Base-by-base conservation (phyloP, 1,284 basidiomycete genomes). In the Ustanciosporium gigantosporum region DNA sequence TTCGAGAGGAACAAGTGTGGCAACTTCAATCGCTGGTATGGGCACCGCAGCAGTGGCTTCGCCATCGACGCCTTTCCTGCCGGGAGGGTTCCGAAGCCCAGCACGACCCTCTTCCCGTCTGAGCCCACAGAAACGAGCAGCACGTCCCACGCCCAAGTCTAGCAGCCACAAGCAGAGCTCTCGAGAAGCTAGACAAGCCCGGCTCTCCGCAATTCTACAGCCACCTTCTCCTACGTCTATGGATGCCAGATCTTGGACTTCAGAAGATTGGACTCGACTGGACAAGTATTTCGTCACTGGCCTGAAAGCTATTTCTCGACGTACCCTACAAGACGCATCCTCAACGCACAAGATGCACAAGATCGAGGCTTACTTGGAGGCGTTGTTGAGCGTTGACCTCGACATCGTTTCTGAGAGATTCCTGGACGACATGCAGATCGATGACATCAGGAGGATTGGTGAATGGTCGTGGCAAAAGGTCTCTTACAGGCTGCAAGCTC, bases 221-320 rank as follows among this genome's bases (percentile, higher is more conserved):
- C 37, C 51, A 4, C 48, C 48, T 5, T 20, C 41, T 5, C 17
- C 22, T 17, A 13, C 15, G 25, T 22, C 38, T n/a, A 38, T 64
- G 36, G 17, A 45, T 34, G 20, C 52, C 24, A 45, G 47, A 29
- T 17, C 41, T 1, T 65, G 61, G 61, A 44, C 50, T 5, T 40
- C 50, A 1, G 7, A 17, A 2, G 61, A 65, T 42, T 65, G 61
- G 61, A 17, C 27, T 1, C 43, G 61, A 3, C 55, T 65, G 5
- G 61, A 65, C 47, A 55, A 48, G 38, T 65, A 59, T 45, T 59
- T 59, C n/a, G 39, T 50, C 2, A 36, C 23, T 4, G 46, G 43
- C 13, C 35, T 65, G 24, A 46, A 48, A 24, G 17, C 25, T n/a
- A 49, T 53, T 36, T 42, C 57, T 5, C 36, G 13, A 24, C 38